Evolutionary conservation across 306 rosid genomes (phyloP), one percentile per base, ranked within the genome.

Genomic region (Phaseolus lunatus): DNA sequence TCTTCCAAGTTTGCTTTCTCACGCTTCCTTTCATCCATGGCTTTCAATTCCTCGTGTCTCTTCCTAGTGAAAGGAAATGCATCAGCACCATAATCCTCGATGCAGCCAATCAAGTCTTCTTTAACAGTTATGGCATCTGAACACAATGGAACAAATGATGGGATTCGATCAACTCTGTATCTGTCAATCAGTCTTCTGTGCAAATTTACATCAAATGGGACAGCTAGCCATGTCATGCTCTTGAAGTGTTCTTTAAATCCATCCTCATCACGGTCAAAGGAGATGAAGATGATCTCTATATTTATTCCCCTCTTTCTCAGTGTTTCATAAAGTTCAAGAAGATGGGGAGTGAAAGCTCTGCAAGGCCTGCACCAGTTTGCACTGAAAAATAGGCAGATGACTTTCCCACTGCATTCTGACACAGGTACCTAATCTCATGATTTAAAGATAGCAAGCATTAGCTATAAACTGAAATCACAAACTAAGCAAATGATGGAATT

Each of bases 361-460:
- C 99, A 90, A 76, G 97, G 92, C 80, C 94, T 91, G 78, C 97
- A 91, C 99, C 99, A 95, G 86, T 87, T 87, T 80, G 99, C 99
- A 18, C 94, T 82, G 93, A 90, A 92, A 73, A 75, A 85, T 23
- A 95, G 88, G 86, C 91, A 92, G 78, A 86, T 83, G 44, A 77
- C 87, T 87, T 92, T 89, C 81, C 93, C 97, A 75, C 78, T 31
- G 79, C 92, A 92, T 57, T 88, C 81, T 20, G 86, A 88, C 65
- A 89, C 76, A 16, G 97, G 91, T 45, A 92, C 94, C 97, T 92
- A 83, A 62, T 68, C n/a, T 68, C 82, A 75, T 57, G 59, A 72
- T 59, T 62, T 78, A 72, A 78, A 75, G 15, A 80, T 57, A 18
- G 59, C 35, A 58, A 77, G 29, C 18, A 68, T 79, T 72, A 82